phyloP scores from a whole-genome alignment of 495 filamentous ascomycete species.

The Letharia lupina region DNA sequence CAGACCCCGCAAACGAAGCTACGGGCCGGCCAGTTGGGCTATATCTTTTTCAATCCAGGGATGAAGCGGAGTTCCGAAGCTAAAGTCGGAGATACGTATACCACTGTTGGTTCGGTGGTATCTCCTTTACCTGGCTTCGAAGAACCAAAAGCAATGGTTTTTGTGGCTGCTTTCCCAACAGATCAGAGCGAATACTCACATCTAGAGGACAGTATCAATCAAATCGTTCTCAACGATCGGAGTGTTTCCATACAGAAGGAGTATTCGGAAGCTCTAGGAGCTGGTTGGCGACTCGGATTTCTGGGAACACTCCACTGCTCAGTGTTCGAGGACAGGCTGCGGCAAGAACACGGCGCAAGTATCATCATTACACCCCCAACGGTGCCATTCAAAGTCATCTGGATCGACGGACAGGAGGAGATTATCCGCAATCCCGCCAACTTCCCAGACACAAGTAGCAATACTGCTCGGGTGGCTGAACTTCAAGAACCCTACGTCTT shows the following conservation, averaged over 20 bases:
- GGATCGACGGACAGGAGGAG: constrained; percentile 59
- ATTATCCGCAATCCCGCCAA: constrained; percentile 76
- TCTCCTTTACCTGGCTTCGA: constrained; percentile 85
- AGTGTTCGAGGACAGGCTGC: constrained; percentile 93
- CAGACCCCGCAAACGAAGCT: constrained; percentile 71
- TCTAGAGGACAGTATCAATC: constrained; percentile 88
- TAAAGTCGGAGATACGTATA: constrained; percentile 92
- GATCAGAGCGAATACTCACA: constrained; percentile 82
- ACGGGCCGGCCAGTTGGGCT: constrained; percentile 89
- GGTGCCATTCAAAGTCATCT: constrained; percentile 81
- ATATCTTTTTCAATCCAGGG: constrained; percentile 92
- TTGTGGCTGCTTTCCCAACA: constrained; percentile 89
- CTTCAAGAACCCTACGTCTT: constrained; percentile 80
- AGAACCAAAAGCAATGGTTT: constrained; percentile 98
- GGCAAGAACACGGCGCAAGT: constrained; percentile 87
- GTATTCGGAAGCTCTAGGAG: constrained; percentile 82
- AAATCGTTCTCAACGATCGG: constrained; percentile 87
- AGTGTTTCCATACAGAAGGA: constrained; percentile 92
- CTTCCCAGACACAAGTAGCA: constrained; percentile 68
- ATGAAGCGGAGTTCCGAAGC: constrained; percentile 96
- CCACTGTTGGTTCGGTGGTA: constrained; percentile 76
- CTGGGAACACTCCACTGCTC: constrained; percentile 95
- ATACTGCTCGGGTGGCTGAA: constrained; percentile 49
- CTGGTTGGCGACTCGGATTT: constrained; percentile 90
- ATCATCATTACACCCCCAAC: constrained; percentile 97